Percentiles rank a stretch among this genome's conserved stretches.
Conservation (phyloP, 2,329 filamentous ascomycete genomes). For the Fusarium dlaminii region DNA sequence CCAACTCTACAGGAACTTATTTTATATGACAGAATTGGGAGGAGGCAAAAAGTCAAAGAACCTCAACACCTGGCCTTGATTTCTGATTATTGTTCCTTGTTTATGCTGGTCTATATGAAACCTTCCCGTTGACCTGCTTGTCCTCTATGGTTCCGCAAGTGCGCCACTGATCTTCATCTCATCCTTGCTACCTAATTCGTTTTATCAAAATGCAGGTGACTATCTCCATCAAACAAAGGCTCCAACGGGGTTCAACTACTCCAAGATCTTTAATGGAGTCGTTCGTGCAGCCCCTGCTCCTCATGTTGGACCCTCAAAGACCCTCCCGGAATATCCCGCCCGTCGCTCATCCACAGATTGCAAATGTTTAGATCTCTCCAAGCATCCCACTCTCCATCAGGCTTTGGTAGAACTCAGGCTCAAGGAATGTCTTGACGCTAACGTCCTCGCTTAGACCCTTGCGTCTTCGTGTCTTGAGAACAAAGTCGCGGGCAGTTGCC, state of each 20-base stretch:
- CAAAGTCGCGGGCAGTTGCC: conserved; percentile 93
- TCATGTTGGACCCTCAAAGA: background rate
- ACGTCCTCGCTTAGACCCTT: conserved; percentile 97
- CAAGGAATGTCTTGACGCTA: conserved; percentile 93
- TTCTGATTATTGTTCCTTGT: conserved; percentile 17
- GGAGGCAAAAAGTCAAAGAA: conserved; percentile 5
- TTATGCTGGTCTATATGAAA: conserved; percentile 27
- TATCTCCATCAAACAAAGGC: conserved; percentile 27
- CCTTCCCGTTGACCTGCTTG: conserved; percentile 7
- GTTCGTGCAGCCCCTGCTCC: conserved; percentile 18
- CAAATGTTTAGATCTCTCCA: conserved; percentile 58
- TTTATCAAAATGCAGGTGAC: conserved; percentile 31
- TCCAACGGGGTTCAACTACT: conserved; percentile 20
- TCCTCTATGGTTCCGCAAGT: background rate
- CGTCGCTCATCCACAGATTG: background rate
- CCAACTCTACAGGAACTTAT: background rate
- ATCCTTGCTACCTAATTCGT: conserved; percentile 25
- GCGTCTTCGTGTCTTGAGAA: conserved; percentile 90
- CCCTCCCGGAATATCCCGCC: conserved; percentile 1
- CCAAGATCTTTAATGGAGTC: conserved; percentile 12
- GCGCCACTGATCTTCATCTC: conserved; percentile 18
- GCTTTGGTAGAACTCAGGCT: conserved; percentile 90
- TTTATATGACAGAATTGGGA: conserved; percentile 7
- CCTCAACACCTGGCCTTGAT: conserved; percentile 17
- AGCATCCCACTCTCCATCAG: conserved; percentile 89